Evolutionary conservation across 2,329 filamentous ascomycete species (phyloP).

Genomic region (Fusarium hostae): DNA sequence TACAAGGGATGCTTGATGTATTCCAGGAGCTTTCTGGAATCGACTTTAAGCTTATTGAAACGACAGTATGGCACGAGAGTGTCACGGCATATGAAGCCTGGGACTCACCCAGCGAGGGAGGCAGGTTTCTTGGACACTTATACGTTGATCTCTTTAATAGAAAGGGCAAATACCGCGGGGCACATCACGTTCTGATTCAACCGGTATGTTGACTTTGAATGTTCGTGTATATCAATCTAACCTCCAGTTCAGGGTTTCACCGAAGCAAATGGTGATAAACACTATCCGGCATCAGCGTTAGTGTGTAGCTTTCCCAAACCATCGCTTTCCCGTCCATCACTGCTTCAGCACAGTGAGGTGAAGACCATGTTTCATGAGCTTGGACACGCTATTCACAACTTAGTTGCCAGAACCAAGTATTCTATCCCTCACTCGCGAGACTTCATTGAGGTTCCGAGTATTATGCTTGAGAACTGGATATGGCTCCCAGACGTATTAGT

Average conservation of each 20-base stretch:
- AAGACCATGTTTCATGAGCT: not conserved
- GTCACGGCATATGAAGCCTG: not conserved
- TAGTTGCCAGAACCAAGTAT: not conserved
- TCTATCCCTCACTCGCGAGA: not conserved
- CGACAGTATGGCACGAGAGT: not conserved
- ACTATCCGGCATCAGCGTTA: not conserved
- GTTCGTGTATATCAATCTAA: accelerated
- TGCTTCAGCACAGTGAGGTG: not conserved
- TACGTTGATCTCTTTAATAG: not conserved
- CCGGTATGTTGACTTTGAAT: not conserved
- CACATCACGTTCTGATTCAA: not conserved
- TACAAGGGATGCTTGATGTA: not conserved
- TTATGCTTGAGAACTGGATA: not conserved
- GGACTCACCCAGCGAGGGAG: not conserved
- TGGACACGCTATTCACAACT: not conserved
- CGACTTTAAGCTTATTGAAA: not conserved
- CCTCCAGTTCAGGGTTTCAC: accelerated
- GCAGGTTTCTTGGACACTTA: not conserved
- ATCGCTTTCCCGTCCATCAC: not conserved
- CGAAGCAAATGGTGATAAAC: accelerated
- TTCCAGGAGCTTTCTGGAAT: not conserved
- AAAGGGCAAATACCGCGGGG: not conserved
- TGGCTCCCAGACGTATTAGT: not conserved
- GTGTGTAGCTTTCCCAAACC: not conserved
- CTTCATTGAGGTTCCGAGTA: not conserved